A percentile compares a stretch with the other conserved stretches of the same genome.
These are phyloP conservation scores for Cucurbita maxima DNA, from an alignment of 306 rosid species.

Conservation along the genomic window DNA sequence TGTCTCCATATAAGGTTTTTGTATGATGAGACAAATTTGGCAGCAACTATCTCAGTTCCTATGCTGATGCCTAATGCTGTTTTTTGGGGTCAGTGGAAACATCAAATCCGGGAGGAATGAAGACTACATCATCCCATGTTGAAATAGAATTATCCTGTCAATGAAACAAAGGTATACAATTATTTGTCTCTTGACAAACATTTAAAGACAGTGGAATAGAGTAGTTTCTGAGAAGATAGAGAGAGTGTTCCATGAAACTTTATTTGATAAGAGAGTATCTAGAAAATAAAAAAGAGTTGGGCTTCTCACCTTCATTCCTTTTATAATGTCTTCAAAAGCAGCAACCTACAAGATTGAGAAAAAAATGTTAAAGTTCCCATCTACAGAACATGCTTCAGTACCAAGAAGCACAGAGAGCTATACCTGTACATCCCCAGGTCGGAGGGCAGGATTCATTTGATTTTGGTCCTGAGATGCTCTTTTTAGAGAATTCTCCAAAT, in stretches of 20 bases:
- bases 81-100: conserved; percentile 43
- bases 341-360: conserved; percentile 43
- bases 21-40: not conserved
- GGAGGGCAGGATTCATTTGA: conserved; percentile 40
- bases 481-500: conserved; percentile 54
- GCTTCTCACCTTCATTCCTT: conserved; percentile 71
- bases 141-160: conserved; percentile 56
- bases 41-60: not conserved
- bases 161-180: not conserved
- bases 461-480: conserved; percentile 55
- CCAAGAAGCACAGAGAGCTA: not conserved
- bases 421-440: conserved; percentile 78
- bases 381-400: conserved; percentile 6
- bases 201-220: not conserved
- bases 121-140: conserved; percentile 60
- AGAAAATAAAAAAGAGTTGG: not conserved
- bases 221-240: not conserved
- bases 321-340: conserved; percentile 74
- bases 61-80: conserved; percentile 1
- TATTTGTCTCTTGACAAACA: not conserved
- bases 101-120: conserved; percentile 88
- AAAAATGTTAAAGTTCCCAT: conserved; percentile 4
- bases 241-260: not conserved
- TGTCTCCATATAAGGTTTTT: not conserved
- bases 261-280: not conserved